Evolutionary conservation across 305 asterid species (phyloP), one percentile per base, ranked within the genome.

Genomic region (Salvia sclarea): DNA sequence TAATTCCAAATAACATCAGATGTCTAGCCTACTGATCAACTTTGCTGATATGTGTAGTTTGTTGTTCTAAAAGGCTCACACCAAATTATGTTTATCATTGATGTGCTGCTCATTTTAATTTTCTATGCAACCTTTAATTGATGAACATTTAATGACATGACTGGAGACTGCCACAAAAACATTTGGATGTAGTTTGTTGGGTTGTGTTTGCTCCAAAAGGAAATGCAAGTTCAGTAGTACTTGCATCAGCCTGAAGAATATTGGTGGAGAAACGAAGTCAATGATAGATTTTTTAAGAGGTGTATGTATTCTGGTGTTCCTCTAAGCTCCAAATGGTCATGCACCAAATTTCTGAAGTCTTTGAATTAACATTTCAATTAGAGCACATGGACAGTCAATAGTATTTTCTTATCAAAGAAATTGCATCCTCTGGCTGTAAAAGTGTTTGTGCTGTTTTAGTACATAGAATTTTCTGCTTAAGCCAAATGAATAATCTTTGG

Each of bases 371-470:
- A 53, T 24, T 28, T 44, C 18, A 53, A 33, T 57, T 38, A 47
- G 25, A 24, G 53, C 30, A 44, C 31, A 24, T 28, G 44, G 67
- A 1, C 17, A 66, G 5, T 16, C 33, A 28, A 28, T 28, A 14
- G 10, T 53, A 48, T 55, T 35, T 58, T 67, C 38, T 35, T 37
- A 38, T 35, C 47, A 49, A n/a, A n/a, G n/a, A n/a, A 66, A 61
- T 28, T 49, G 16, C 47, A 55, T 28, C 28, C 64, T 22, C 8
- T 41, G 58, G 30, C 38, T 40, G 9, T n/a, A 14, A 67, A 61
- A 37, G 45, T 20, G 53, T 61, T 9, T 56, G 35, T 47, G 17
- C 11, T 53, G 37, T 44, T 61, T 61, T 67, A 53, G 52, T 55
- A n/a, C 35, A 20, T 18, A 9, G 28, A 14, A 22, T 38, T 47